Evolutionary conservation across 1,139 yeast species (phyloP).

Genomic region (Candida dubliniensis): DNA sequence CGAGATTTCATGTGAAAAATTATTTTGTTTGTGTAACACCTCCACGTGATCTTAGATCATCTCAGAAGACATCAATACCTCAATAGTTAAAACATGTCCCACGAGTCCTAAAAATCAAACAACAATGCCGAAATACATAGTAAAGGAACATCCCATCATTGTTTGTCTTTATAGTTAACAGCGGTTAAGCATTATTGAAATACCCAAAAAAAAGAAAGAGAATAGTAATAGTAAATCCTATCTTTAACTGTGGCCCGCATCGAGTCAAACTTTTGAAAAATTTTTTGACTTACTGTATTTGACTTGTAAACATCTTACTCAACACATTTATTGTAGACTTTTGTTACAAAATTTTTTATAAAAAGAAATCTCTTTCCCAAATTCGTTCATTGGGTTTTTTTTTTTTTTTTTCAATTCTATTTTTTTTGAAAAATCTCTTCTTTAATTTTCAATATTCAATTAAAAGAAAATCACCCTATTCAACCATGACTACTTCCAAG

Average conservation of each 20-base stretch:
- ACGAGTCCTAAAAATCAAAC: slow-evolving; percentile 10
- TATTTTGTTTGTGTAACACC: background rate
- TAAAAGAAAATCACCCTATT: background rate
- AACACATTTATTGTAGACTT: too few species aligned
- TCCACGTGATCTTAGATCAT: slow-evolving; percentile 11
- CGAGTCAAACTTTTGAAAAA: slow-evolving; percentile 2
- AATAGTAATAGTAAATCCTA: background rate
- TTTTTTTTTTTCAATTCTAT: background rate
- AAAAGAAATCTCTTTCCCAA: slow-evolving; percentile 1
- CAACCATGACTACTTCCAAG: slow-evolving; percentile 19
- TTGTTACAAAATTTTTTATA: too few species aligned
- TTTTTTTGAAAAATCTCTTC: background rate
- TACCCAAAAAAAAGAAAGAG: background rate
- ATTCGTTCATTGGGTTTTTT: too few species aligned
- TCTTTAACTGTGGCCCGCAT: slow-evolving; percentile 5
- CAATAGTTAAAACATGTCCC: slow-evolving; percentile 4
- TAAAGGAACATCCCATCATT: too few species aligned
- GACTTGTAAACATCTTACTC: too few species aligned
- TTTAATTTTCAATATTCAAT: background rate
- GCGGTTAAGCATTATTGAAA: background rate
- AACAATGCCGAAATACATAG: too few species aligned
- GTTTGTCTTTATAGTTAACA: slow-evolving; percentile 2
- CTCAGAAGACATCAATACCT: slow-evolving; percentile 3
- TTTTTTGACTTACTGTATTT: background rate
- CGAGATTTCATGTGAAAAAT: background rate